phyloP scores from a whole-genome alignment of 305 asterid genomes.

The Fraxinus nigra region DNA sequence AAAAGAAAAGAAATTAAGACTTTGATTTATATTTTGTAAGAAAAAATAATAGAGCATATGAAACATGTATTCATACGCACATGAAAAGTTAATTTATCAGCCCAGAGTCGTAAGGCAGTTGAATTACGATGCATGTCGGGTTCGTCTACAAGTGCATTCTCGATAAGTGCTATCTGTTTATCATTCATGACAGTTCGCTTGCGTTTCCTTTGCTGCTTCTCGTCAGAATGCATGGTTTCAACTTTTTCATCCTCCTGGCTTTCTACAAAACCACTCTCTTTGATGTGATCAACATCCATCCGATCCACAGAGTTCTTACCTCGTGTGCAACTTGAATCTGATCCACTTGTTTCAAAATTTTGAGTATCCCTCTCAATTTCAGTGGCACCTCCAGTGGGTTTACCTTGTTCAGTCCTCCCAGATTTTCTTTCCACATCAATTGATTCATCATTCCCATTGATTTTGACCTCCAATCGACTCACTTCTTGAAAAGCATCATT shows the following conservation, averaged over 20 bases:
- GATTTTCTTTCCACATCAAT: constrained; percentile 35
- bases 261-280: constrained; percentile 49
- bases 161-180: constrained; percentile 68
- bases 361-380: constrained; percentile 57
- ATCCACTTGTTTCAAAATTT: constrained; percentile 68
- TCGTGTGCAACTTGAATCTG: constrained; percentile 74
- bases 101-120: constrained; percentile 56
- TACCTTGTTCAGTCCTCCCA: constrained; percentile 40
- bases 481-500: constrained; percentile 38
- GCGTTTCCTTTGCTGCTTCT: constrained; percentile 83
- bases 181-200: constrained; percentile 93
- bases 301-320: constrained; percentile 50
- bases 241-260: constrained; percentile 58
- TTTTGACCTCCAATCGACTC: constrained; percentile 32
- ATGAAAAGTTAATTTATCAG: constrained; percentile 70
- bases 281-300: constrained; percentile 50
- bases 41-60: not conserved
- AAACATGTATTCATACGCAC: constrained; percentile 43
- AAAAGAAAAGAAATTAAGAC: constrained; percentile 10
- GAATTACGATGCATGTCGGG: constrained; percentile 95
- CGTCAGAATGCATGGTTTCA: constrained; percentile 61
- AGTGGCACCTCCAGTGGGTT: constrained; percentile 30
- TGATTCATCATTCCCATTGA: constrained; percentile 37
- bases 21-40: not conserved
- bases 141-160: constrained; percentile 71